Evolutionary conservation across 495 filamentous ascomycete species (phyloP), one percentile per base, ranked within the genome.

Genomic region (Podospora bellae-mahoneyi): DNA sequence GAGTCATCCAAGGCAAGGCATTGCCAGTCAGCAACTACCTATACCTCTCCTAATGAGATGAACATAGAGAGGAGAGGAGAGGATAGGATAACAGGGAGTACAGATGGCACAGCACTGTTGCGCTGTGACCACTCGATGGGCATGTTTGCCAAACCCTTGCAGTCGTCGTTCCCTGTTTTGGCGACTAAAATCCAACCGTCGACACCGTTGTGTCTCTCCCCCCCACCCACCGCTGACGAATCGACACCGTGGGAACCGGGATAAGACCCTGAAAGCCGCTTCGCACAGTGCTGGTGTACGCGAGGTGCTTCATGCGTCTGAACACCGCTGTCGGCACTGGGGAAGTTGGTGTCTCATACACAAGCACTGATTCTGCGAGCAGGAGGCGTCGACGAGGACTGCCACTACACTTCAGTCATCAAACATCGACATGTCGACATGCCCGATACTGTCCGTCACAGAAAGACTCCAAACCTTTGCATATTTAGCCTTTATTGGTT

Each of bases 241-340:
- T 58, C 5, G 23, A 26, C 7, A 4, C n/a, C n/a, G n/a, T 9
- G 55, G 23, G 55, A 26, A 26, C 55, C 55, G 55, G 55, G 55
- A 58, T 58, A 58, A 26, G 55, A 58, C 55, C 55, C 55, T 58
- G 55, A 58, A 58, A 58, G n/a, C n/a, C 23, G 55, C n/a, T 19
- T 58, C 55, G 55, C 55, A 58, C 55, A 20, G 55, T 58, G 55
- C 23, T 48, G 39, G 39, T 18, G 39, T 48, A 48, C 9, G 39
- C 39, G 39, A 48, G 39, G 39, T 48, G 39, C 5, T 18, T 48
- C 34, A 39, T 39, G 34, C 34, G 34, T 39, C 34, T 39, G 34
- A 39, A 39, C 3, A 39, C 34, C 34, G 10, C 34, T 10, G 10
- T 39, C 34, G 34, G 34, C 34, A 39, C 34, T 39, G 23, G 34